Evolutionary conservation across 306 rosid genomes (phyloP), one percentile per base, ranked within the genome.

Genomic region (Arachis stenosperma): DNA sequence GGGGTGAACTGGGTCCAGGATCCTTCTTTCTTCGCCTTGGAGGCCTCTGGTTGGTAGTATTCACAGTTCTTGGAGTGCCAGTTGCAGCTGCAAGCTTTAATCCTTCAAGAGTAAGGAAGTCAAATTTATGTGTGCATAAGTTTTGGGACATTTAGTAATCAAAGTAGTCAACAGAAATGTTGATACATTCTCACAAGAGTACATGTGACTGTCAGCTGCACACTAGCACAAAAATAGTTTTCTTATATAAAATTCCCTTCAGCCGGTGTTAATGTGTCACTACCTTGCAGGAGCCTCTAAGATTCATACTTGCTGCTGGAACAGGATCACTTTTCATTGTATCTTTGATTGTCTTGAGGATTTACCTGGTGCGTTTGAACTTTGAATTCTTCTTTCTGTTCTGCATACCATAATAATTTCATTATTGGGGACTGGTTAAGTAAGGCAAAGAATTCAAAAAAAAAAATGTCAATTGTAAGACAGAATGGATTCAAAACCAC

Each of bases 321-420:
- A 88, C 92, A 62, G 97, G 99, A 85, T 91, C 97, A 33, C 97
- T 94, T 50, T 89, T 94, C 88, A 89, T 91, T 52, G 97, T 94
- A 59, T 89, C 96, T 6, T 68, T 94, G 81, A 88, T 94, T 60
- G 81, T 91, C 67, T 76, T 94, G 73, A 82, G 99, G 84, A 90
- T 91, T 81, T 94, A 94, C 75, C 91, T 94, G 96, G 99, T 90
- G 81, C 36, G 80, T 82, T 80, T 63, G 13, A 30, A 54, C 71
- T 80, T 80, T 59, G 13, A 30, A 54, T 74, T 53, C 37, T 47
- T 74, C 33, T 66, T 74, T 59, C 43, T 63, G 65, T 54, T 73
- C 55, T 61, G 58, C 37, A 15, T 70, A 37, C 39, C 52, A 46
- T 15, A 52, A 40, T 47, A 65, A 54, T 52, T 67, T 69, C 51